A percentile compares a stretch with the other conserved stretches of the same genome.
Evolutionary conservation across 2,329 filamentous ascomycete genomes (phyloP).

Genomic region (Trichoderma semiorbis): DNA sequence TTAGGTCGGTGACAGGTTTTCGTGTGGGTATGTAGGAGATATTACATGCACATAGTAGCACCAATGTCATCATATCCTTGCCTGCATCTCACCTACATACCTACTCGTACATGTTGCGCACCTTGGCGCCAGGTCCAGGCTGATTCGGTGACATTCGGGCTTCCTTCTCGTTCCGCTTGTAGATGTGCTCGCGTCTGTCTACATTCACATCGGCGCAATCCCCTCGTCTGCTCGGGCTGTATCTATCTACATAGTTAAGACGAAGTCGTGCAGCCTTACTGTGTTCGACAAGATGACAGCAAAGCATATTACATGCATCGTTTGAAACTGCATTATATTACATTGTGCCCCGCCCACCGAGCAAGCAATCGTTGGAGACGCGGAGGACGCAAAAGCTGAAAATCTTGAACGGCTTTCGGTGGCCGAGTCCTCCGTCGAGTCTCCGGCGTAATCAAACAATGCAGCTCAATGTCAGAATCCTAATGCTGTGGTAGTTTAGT

Average conservation of each 20-base stretch:
- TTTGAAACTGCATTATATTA: neutral
- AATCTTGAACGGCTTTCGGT: neutral
- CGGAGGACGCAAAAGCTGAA: neutral
- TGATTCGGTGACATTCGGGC: neutral
- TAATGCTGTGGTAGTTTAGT: neutral
- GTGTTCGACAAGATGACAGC: neutral
- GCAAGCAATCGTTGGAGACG: neutral
- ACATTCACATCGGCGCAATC: neutral
- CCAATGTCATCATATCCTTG: neutral
- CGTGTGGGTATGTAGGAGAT: neutral
- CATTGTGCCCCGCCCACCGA: neutral
- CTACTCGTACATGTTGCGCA: neutral
- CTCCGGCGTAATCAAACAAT: neutral
- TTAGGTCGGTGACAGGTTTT: neutral
- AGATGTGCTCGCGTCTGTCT: neutral
- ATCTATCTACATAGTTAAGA: neutral
- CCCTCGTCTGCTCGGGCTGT: neutral
- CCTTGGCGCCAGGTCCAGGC: neutral
- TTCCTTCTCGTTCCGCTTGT: neutral
- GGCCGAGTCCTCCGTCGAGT: neutral
- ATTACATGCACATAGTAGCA: neutral
- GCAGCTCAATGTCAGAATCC: slow-evolving; percentile 2
- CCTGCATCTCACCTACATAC: neutral
- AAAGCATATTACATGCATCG: neutral
- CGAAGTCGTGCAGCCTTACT: neutral